Base-by-base conservation (phyloP, 2,329 filamentous ascomycete species). In the Westerdykella sp. region DNA sequence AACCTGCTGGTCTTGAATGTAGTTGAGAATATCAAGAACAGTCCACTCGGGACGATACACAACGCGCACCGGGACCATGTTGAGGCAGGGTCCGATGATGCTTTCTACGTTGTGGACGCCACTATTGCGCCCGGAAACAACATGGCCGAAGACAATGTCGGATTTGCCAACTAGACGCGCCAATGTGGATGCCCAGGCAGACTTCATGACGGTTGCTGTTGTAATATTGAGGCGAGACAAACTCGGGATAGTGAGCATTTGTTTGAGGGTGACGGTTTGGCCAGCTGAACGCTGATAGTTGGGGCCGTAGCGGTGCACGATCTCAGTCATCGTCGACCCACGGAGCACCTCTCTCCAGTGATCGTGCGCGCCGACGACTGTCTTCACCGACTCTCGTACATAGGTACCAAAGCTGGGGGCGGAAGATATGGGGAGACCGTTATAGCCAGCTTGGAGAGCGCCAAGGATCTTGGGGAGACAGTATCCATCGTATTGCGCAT, bases 1-100 rank as follows among this genome's bases (percentile, higher is more conserved):
- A 40, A 69, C 68, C 45, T 73, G 70, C 44, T 73, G 70, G 13
- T 67, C 57, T 42, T 73, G 71, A 13, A 73, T 59, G 36, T 65
- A 62, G 11, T 45, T 53, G 3, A 73, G 60, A 13, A 73, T 61
- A 22, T 70, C 51, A 0, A 63, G 54, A 0, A 69, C 68, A 0
- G 62, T 69, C 55, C 56, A 55, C 40, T 56, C 46, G 12, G 55
- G 50, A 32, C 53, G 48, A 46, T 70, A 61, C 1, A 56, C 54
- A 0, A 70, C 63, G 4, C 69, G 65, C 4, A 71, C 67, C 12
- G 69, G 69, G 0, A 71, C 60, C 50, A 70, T 63, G 50, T 71
- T 71, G 39, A 72, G 48, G 37, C 69, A 71, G 9, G 67, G 68
- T 0, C 70, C 70, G 12, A 70, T 54, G 25, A 70, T 67, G 28